Evolutionary conservation across 345 rosid genomes (phyloP), one percentile per base, ranked within the genome.

Genomic region (Conringia planisiliqua): DNA sequence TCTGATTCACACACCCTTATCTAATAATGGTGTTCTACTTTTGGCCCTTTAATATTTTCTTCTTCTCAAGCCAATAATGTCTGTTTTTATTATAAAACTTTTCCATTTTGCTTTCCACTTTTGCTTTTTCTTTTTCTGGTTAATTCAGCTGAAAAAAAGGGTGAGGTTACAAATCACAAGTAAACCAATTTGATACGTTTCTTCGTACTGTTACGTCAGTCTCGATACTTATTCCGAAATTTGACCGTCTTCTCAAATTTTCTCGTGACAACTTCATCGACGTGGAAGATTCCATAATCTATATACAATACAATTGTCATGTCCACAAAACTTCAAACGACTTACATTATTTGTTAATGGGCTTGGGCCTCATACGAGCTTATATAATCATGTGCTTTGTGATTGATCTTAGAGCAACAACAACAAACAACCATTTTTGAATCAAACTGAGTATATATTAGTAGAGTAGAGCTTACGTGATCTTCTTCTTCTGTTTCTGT

Each of bases 401-500:
- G 71, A 14, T 58, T 57, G 0, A 64, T 36, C 40, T 50, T 7
- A 22, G 12, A 18, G 12, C 6, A 24, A 32, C 26, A 36, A 22
- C 24, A 22, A 22, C 1, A 9, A 44, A 32, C 6, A 58, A 32
- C 46, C 6, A 30, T 55, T 68, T 51, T 29, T 3, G 18, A 27
- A 39, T 46, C 57, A 32, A 8, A 46, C 4, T 47, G 3, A 20
- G 38, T 12, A 14, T 10, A 46, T 5, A 13, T 47, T 10, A 5
- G 24, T 46, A 43, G 14, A 13, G 24, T 4, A 40, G 18, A 38
- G 67, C 29, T 61, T 35, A 73, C 5, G 46, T 57, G 30, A 57
- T 13, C 66, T 73, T 73, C 55, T 83, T 85, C 80, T 10, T 83
- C 66, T 73, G 75, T 47, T 83, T 81, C 69, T 70, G 84, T 27